phyloP scores from a whole-genome alignment of 768 basidiomycete genomes.

The Austroboletus eburneus region DNA sequence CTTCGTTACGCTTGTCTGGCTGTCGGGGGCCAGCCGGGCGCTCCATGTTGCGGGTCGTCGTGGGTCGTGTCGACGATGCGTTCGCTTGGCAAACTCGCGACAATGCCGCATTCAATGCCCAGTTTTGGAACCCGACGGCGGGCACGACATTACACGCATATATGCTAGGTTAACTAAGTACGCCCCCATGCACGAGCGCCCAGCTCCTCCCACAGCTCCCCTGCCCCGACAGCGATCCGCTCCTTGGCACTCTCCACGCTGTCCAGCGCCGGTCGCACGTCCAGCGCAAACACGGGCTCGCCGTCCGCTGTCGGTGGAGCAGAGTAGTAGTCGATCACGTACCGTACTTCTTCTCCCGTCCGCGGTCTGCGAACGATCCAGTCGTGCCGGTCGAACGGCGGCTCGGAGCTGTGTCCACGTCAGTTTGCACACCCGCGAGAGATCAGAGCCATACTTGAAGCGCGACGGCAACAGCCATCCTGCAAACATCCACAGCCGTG shows the following conservation, averaged over 20 bases:
- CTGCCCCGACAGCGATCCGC: constrained; percentile 64
- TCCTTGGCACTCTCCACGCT: constrained; percentile 71
- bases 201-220: constrained; percentile 58
- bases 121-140: constrained; percentile 19
- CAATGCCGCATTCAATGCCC: constrained; percentile 14
- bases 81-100: constrained; percentile 12
- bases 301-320: constrained; percentile 87
- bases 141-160: constrained; percentile 1
- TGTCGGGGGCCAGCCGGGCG: constrained; percentile 56
- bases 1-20: constrained; percentile 71
- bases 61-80: constrained; percentile 2
- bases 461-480: constrained; percentile 85
- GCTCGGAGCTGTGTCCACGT: constrained; percentile 58
- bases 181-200: constrained; percentile 28
- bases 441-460: constrained; percentile 66
- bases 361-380: constrained; percentile 86
- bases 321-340: constrained; percentile 98
- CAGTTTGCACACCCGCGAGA: not conserved
- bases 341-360: constrained; percentile 81
- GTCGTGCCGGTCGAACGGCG: constrained; percentile 97
- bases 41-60: constrained; percentile 34
- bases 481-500: constrained; percentile 78
- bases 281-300: constrained; percentile 90
- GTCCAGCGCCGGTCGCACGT: constrained; percentile 94
- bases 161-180: constrained; percentile 13